Evolutionary conservation across 768 basidiomycete species (phyloP).

Genomic region (Pleurotus tuoliensis): DNA sequence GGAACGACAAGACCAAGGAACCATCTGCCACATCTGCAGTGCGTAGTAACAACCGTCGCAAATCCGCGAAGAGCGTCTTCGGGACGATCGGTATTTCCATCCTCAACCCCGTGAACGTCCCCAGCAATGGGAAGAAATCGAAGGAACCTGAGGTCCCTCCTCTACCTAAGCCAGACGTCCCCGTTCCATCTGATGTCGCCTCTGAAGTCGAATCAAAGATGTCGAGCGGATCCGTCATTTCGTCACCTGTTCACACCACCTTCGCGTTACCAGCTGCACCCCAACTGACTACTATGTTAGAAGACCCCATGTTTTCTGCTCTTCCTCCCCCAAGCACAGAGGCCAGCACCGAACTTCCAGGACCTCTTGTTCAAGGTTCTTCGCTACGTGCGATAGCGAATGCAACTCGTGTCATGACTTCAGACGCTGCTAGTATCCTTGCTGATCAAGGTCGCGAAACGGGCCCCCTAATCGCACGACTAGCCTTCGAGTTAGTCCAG

Average conservation of each 20-base stretch:
- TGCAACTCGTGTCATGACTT: conserved; percentile 85
- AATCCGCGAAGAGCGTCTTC: conserved; percentile 61
- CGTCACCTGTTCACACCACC: conserved; percentile 36
- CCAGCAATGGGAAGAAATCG: conserved; percentile 12
- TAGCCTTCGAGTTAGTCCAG: conserved; percentile 66
- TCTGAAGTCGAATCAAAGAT: background rate
- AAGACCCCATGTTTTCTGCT: conserved; percentile 17
- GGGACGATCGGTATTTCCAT: conserved; percentile 69
- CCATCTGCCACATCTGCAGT: background rate
- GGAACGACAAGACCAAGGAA: conserved; percentile 12
- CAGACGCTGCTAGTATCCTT: conserved; percentile 70
- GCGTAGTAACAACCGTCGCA: conserved; percentile 27
- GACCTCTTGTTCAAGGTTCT: conserved; percentile 48
- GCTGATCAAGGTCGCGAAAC: conserved; percentile 67
- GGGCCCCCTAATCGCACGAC: conserved; percentile 49
- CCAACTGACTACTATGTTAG: conserved; percentile 38
- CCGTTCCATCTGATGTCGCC: background rate
- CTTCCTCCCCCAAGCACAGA: conserved; percentile 16
- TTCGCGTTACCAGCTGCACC: conserved; percentile 42
- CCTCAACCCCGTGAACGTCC: conserved; percentile 41
- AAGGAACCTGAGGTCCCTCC: conserved; percentile 5
- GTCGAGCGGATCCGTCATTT: conserved; percentile 20
- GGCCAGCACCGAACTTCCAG: conserved; percentile 19
- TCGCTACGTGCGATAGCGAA: conserved; percentile 75
- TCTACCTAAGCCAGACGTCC: background rate